A percentile compares a stretch with the other conserved stretches of the same genome.
Evolutionary conservation across 2,329 filamentous ascomycete genomes (phyloP).

Genomic region (Aspergillus viridinutans): DNA sequence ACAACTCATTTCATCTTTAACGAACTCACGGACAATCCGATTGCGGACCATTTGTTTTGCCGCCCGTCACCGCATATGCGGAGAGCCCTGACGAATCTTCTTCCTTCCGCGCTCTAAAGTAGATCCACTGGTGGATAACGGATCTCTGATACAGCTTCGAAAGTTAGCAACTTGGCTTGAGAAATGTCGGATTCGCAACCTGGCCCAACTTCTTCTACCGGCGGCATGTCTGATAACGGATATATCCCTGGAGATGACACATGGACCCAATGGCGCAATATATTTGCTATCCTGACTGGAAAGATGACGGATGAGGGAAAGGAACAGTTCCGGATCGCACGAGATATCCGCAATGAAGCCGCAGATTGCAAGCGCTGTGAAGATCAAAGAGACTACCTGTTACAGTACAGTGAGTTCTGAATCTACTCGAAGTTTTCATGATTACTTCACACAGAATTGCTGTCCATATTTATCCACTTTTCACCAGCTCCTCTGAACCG

Average conservation of each 20-base stretch:
- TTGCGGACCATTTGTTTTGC: slow-evolving; percentile 25
- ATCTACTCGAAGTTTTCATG: background rate
- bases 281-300: slow-evolving; percentile 77
- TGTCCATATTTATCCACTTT: background rate
- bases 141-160: background rate
- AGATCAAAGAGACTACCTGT: slow-evolving; percentile 73
- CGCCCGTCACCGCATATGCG: slow-evolving; percentile 25
- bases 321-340: slow-evolving; percentile 72
- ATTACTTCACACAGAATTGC: background rate
- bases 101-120: background rate
- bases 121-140: slow-evolving; percentile 4
- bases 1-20: background rate
- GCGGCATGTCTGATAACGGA: slow-evolving; percentile 28
- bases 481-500: background rate
- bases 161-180: background rate
- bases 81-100: slow-evolving; percentile 19
- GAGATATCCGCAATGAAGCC: slow-evolving; percentile 70
- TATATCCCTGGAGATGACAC: slow-evolving; percentile 39
- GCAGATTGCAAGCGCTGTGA: slow-evolving; percentile 79
- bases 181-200: slow-evolving; percentile 30
- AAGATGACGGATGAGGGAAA: slow-evolving; percentile 64
- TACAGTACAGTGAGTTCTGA: slow-evolving; percentile 60
- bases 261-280: slow-evolving; percentile 67
- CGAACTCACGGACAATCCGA: background rate
- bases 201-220: slow-evolving; percentile 11